These are phyloP conservation scores for Hirsutella rhossiliensis DNA, from an alignment of 2,329 filamentous ascomycete species.

Conservation along the genomic window DNA sequence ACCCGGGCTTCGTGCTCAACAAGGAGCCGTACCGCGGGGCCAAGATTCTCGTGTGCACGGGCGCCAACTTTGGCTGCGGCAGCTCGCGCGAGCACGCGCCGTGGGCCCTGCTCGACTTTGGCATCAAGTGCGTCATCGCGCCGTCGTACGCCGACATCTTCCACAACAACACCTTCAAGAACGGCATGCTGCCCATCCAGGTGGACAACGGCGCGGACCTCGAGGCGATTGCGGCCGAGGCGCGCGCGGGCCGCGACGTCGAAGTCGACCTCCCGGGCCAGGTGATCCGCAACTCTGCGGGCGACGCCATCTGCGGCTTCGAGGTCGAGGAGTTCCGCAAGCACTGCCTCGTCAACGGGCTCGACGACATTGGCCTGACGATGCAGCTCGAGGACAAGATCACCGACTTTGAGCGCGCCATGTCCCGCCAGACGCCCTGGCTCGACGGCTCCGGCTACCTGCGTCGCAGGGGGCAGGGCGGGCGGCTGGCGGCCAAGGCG, in stretches of 20 bases:
- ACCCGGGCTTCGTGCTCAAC: conserved; percentile 80
- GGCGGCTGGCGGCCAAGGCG: conserved; percentile 44
- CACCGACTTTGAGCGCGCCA: conserved; percentile 63
- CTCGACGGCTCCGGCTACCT: conserved; percentile 80
- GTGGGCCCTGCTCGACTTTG: conserved; percentile 93
- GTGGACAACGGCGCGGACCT: conserved; percentile 58
- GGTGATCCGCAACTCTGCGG: conserved; percentile 62
- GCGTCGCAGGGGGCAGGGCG: conserved; percentile 34
- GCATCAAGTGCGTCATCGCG: conserved; percentile 87
- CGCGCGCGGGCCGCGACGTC: conserved; percentile 67
- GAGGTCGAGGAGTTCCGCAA: conserved; percentile 90
- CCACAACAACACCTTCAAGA: conserved; percentile 99
- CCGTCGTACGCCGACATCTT: conserved; percentile 71
- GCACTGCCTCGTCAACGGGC: conserved; percentile 84
- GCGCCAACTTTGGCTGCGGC: conserved; percentile 91
- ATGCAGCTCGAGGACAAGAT: conserved; percentile 91
- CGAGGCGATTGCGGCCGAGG: conserved; percentile 62
- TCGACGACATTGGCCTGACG: conserved; percentile 91
- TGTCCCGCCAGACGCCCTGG: conserved; percentile 75
- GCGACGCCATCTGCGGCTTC: conserved; percentile 64
- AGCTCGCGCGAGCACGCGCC: conserved; percentile 89
- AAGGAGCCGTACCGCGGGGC: conserved; percentile 69
- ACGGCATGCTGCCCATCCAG: conserved; percentile 87
- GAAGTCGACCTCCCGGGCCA: conserved; percentile 85
- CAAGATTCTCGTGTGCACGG: conserved; percentile 87